phyloP scores from a whole-genome alignment of 345 rosid species.

The Hibiscus syriacus region DNA sequence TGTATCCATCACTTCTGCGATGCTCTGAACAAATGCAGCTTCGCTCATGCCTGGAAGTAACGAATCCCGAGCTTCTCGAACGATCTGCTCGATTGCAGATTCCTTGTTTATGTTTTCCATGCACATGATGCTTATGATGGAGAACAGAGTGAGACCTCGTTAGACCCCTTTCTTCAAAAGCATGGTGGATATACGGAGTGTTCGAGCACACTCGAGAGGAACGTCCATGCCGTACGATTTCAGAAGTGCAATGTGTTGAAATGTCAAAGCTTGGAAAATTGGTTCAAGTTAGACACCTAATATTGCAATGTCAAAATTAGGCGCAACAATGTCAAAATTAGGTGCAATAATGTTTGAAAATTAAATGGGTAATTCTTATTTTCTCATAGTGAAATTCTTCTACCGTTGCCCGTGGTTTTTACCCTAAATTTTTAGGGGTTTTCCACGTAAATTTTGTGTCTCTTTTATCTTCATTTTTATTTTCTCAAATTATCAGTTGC shows the following conservation, averaged over 20 bases:
- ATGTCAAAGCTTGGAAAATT: no score
- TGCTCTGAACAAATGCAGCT: constrained; percentile 52
- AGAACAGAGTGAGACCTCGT: constrained; percentile 65
- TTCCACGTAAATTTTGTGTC: no score
- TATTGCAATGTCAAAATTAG: no score
- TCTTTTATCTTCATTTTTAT: no score
- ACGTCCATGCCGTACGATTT: constrained; percentile 61
- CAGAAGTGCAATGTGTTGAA: constrained; percentile 64
- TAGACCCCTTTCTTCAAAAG: constrained; percentile 76
- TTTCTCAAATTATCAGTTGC: no score
- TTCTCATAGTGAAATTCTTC: no score
- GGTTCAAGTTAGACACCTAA: no score
- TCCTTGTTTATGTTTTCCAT: constrained; percentile 62
- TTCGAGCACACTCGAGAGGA: constrained; percentile 49
- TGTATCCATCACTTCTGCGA: constrained; percentile 54
- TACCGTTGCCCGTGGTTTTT: no score
- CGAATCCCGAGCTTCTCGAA: constrained; percentile 54
- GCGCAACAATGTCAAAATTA: no score
- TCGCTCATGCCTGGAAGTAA: constrained; percentile 62
- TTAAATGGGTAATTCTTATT: no score
- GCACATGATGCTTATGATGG: constrained; percentile 81
- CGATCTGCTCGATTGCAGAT: constrained; percentile 66
- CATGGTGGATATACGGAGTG: constrained; percentile 74
- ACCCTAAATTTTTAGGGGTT: no score
- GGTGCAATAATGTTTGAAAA: no score